Base-by-base conservation (phyloP, 148 eudicot genomes). In the Persicaria tinctoria region DNA sequence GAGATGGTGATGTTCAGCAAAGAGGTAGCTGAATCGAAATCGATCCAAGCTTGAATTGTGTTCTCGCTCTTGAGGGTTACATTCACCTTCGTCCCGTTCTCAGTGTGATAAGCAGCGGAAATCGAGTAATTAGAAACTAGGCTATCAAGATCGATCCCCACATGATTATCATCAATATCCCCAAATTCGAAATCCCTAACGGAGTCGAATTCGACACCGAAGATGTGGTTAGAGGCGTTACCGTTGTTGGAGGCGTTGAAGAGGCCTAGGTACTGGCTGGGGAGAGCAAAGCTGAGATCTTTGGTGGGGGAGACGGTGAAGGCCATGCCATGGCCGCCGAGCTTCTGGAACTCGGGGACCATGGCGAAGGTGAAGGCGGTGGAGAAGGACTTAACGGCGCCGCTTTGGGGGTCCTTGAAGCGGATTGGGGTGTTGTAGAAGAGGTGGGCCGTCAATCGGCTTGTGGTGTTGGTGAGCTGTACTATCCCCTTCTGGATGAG, bases 251-350 rank as follows among this genome's bases (percentile, higher is more conserved):
- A 69, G 45, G 83, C 64, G 51, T 83, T 87, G 27, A 85, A 77
- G 3, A 87, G 84, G 32, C 90, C 90, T 14, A 87, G 74, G 71
- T 85, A 85, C 74, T 87, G 87, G 27, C 87, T 84, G 1, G 90
- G 87, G 6, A 80, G 74, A 4, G 76, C 77, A 46, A 45, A 47
- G 51, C 46, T 62, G 71, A 75, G 77, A 12, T 75, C 48, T 2
- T 63, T 63, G 1, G 77, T 18, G 16, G 70, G 56, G 11, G 77
- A 62, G 70, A 75, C 41, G 1, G 77, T 63, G 57, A 75, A 75
- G 17, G 77, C 77, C 23, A 59, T 60, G 17, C 77, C 77, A 47
- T 75, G 77, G 70, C 77, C 77, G 5, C 77, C 77, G 27, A 75
- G 77, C 48, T 12, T 78, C 38, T 78, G 14, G 17, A 16, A 57